Percentiles rank a stretch among this genome's conserved stretches.
These are phyloP conservation scores for carrot (Daucus carota) DNA, from an alignment of 129 eudicot species.

Conservation along the genomic window DNA sequence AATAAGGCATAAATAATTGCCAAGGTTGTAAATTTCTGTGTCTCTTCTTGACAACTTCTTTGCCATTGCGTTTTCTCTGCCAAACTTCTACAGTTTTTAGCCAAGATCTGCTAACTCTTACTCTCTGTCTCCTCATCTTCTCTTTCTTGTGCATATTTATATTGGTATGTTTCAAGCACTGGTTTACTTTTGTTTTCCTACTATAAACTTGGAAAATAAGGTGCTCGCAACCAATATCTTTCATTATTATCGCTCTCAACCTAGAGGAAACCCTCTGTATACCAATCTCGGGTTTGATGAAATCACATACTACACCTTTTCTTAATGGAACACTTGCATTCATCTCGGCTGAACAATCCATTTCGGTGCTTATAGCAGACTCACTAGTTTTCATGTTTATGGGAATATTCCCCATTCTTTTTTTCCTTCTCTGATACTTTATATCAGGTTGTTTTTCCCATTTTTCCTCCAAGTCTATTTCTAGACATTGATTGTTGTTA, in stretches of 20 bases:
- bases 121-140: slow-evolving; percentile 23
- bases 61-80: neutral
- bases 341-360: neutral
- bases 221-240: neutral
- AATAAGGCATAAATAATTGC: neutral
- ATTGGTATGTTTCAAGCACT: slow-evolving; percentile 29
- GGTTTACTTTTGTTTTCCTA: slow-evolving; percentile 15
- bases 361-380: neutral
- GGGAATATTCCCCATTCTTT: neutral
- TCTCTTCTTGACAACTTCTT: neutral
- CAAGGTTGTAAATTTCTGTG: neutral
- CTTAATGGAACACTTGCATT: neutral
- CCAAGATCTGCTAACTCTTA: neutral
- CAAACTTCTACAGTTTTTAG: neutral
- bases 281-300: neutral
- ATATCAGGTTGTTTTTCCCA: neutral
- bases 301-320: neutral
- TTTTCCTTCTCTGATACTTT: slow-evolving; percentile 24
- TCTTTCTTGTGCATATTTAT: slow-evolving; percentile 27
- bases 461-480: slow-evolving; percentile 3
- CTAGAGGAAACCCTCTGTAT: neutral
- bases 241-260: neutral
- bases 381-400: neutral
- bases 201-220: slow-evolving; percentile 18
- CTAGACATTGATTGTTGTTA: slow-evolving; percentile 1